These are phyloP conservation scores for Calonectria naviculata DNA, from an alignment of 2,329 filamentous ascomycete species.

Conservation along the genomic window DNA sequence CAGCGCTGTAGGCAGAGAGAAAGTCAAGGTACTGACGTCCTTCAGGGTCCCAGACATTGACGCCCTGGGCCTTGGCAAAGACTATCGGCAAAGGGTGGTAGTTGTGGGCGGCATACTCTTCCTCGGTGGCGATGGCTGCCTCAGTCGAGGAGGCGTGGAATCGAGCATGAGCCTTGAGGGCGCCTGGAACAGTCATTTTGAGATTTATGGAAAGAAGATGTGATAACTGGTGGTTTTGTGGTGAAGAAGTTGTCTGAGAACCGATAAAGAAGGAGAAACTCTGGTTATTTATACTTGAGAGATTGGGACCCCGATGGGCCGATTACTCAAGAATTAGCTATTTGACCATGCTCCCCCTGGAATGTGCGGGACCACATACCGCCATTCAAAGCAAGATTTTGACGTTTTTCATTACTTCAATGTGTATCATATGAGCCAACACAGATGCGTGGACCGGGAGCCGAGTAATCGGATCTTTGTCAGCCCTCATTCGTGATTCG, in stretches of 20 bases:
- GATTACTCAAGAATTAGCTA: neutral
- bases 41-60: slow-evolving; percentile 98
- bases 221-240: neutral
- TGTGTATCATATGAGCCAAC: neutral
- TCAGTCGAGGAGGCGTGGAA: slow-evolving; percentile 83
- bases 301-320: neutral
- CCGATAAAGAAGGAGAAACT: neutral
- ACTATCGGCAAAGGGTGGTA: slow-evolving; percentile 97
- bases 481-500: neutral
- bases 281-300: neutral
- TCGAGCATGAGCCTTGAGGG: slow-evolving; percentile 38
- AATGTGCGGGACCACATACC: neutral
- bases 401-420: neutral
- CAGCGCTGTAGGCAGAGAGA: slow-evolving; percentile 92
- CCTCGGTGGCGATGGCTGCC: slow-evolving; percentile 82
- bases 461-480: neutral
- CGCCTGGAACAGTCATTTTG: neutral
- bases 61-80: slow-evolving; percentile 86
- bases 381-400: neutral
- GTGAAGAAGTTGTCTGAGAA: neutral
- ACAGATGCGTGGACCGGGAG: neutral
- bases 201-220: neutral
- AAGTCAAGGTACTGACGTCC: slow-evolving; percentile 96
- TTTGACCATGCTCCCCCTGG: neutral
- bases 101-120: slow-evolving; percentile 93